Evolutionary conservation across 75 land plant species (phyloP), one percentile per base, ranked within the genome.

Genomic region (Sequoiadendron giganteum): DNA sequence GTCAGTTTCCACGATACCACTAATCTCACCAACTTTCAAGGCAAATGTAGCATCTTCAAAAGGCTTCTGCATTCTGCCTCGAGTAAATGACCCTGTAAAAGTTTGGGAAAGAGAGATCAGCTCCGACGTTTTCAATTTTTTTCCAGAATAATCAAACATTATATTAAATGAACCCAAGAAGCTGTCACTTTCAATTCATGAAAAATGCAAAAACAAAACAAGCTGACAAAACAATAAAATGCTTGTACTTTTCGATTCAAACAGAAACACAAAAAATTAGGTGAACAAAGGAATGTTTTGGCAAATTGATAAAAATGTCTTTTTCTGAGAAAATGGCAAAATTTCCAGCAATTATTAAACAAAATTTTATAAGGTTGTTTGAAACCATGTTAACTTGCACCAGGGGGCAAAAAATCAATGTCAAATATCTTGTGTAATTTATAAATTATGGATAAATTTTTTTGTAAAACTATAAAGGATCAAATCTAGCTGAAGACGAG

Each of bases 41-140:
- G 90, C 90, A 92, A 80, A 96, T 42, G 99, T 92, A 10, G 94
- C 97, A 30, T 96, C 97, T 87, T 97, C 99, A 89, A 97, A 97
- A 30, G 98, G 95, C 91, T 95, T 95, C 89, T 97, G 99, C 99
- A 97, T 96, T 93, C 94, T 95, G 10, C 97, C 97, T 38, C 97
- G 88, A 11, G 96, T 91, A 90, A 97, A 97, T 79, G 93, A 88
- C 72, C 99, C 99, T 97, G 95, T 68, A 38, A 36, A 88, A 83
- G 25, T 14, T 81, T 40, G 45, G 47, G n/a, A 82, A 21, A 82
- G 40, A 45, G 21, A 21, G 32, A 82, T 11, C 11, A 82, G 84
- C 30, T 47, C n/a, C 4, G 3, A 3, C 10, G 8, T n/a, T 25
- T 40, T 45, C 30, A 36, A 36, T 36, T 0, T 2, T 42, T 47